phyloP scores from a whole-genome alignment of 2,329 filamentous ascomycete genomes.

The Penicillium thymicola region DNA sequence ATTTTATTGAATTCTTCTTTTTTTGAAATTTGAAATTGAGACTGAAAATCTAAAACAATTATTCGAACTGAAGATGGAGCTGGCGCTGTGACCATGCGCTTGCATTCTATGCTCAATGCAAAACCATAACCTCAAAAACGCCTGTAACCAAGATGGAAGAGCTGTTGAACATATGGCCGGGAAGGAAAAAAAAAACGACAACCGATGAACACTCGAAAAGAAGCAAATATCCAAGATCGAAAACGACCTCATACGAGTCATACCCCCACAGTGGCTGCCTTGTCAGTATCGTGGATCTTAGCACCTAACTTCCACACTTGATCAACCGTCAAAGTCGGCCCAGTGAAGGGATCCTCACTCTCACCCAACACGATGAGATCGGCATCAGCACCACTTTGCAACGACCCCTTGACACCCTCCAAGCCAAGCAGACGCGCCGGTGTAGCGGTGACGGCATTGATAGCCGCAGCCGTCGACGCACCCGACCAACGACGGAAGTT shows the following conservation, averaged over 20 bases:
- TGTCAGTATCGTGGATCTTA: constrained; percentile 39
- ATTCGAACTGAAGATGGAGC: background rate
- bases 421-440: constrained; percentile 41
- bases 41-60: background rate
- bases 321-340: constrained; percentile 36
- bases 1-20: background rate
- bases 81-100: background rate
- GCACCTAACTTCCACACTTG: constrained; percentile 46
- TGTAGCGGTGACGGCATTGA: constrained; percentile 41
- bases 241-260: too few species aligned
- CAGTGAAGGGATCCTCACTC: constrained; percentile 28
- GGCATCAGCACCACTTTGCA: constrained; percentile 42
- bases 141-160: background rate
- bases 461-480: constrained; percentile 38
- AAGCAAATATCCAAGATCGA: background rate
- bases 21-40: background rate
- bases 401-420: constrained; percentile 38
- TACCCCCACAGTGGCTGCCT: constrained; percentile 12
- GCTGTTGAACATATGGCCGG: background rate
- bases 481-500: constrained; percentile 44
- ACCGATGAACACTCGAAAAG: background rate
- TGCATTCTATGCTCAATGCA: constrained; percentile 3
- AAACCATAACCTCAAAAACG: background rate
- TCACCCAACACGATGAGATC: constrained; percentile 43
- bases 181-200: background rate